Percentiles rank a stretch among this genome's conserved stretches.
Evolutionary conservation across 371 early-diverging fungal species (phyloP).

Genomic region (Rhizopus delemar): DNA sequence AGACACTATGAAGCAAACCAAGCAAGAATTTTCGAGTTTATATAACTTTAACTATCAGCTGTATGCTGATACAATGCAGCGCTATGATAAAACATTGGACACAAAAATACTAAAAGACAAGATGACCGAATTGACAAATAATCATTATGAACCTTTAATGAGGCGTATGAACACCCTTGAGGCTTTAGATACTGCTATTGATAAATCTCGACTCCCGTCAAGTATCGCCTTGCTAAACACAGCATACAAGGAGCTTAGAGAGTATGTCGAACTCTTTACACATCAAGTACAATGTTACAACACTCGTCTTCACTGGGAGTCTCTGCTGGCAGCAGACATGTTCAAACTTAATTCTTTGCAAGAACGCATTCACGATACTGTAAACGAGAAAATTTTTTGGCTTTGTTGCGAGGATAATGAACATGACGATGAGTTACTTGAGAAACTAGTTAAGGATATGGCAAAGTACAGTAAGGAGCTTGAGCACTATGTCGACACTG

Average conservation of each 20-base stretch:
- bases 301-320: constrained; percentile 26
- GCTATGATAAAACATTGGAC: background rate
- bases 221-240: background rate
- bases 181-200: background rate
- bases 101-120: background rate
- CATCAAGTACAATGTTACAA: constrained; percentile 5
- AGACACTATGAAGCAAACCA: background rate
- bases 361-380: constrained; percentile 21
- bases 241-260: background rate
- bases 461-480: background rate
- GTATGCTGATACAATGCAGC: background rate
- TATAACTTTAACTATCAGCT: background rate
- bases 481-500: background rate
- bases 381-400: constrained; percentile 28
- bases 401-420: constrained; percentile 8
- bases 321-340: background rate
- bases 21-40: background rate
- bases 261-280: background rate
- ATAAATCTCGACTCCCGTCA: background rate
- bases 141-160: background rate
- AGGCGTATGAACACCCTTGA: background rate
- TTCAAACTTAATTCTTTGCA: constrained; percentile 5
- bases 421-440: constrained; percentile 2
- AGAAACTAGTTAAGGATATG: background rate
- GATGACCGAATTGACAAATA: background rate